These are phyloP conservation scores for Backusella morwellensis DNA, from an alignment of 192 early-diverging fungal genomes.

Conservation along the genomic window DNA sequence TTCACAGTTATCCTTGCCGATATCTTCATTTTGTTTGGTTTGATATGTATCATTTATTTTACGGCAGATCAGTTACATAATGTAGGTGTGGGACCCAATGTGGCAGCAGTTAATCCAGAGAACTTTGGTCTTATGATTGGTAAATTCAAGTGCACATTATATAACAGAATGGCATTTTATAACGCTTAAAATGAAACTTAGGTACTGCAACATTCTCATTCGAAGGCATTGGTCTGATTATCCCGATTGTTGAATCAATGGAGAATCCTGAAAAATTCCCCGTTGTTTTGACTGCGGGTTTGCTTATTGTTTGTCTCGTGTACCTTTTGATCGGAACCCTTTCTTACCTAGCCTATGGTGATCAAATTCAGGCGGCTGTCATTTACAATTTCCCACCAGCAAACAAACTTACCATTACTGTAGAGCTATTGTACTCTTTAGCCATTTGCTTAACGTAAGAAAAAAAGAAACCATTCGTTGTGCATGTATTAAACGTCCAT, in stretches of 20 bases:
- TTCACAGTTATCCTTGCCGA: conserved; percentile 70
- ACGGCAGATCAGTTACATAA: conserved; percentile 48
- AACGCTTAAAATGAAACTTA: conserved; percentile 23
- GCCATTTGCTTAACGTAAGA: conserved; percentile 77
- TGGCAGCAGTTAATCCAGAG: conserved; percentile 58
- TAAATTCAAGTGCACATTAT: conserved; percentile 44
- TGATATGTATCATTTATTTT: conserved; percentile 60
- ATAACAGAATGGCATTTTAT: background rate
- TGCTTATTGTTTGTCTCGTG: conserved; percentile 62
- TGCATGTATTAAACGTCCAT: background rate
- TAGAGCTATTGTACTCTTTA: conserved; percentile 80
- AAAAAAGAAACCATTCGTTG: background rate
- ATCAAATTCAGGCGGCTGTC: conserved; percentile 73
- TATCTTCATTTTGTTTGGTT: conserved; percentile 69
- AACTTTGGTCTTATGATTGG: conserved; percentile 73
- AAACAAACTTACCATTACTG: conserved; percentile 48
- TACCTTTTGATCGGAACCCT: conserved; percentile 72
- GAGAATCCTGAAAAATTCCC: conserved; percentile 76
- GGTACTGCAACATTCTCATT: conserved; percentile 63
- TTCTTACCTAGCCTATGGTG: conserved; percentile 79
- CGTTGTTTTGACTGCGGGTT: conserved; percentile 61
- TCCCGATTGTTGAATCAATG: conserved; percentile 76
- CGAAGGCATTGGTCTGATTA: conserved; percentile 47
- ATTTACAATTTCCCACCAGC: conserved; percentile 76
- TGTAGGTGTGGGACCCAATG: conserved; percentile 45